Conservation (phyloP, 192 early-diverging fungal genomes). For the Podila clonocystis region DNA sequence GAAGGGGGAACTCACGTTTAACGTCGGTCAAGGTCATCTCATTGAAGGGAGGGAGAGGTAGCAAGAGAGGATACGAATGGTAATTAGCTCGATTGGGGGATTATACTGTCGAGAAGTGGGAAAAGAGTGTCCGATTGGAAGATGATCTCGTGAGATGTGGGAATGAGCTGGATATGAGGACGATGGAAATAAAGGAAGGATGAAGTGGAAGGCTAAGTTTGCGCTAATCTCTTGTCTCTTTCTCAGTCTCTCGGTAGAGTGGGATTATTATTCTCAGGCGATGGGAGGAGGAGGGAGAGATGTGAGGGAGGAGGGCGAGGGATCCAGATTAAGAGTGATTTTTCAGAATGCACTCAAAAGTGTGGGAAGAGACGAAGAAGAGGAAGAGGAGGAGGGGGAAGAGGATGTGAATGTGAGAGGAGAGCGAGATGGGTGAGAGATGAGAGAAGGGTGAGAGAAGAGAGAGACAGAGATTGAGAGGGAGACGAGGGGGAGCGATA, state of each 20-base stretch:
- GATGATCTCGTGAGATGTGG: not conserved
- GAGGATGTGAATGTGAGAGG: not conserved
- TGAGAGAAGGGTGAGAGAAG: no score
- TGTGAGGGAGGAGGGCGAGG: not conserved
- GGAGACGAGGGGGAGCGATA: not conserved
- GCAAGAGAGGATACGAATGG: not conserved
- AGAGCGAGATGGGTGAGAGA: not conserved
- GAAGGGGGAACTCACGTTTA: not conserved
- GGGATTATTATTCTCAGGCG: not conserved
- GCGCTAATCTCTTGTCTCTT: no score
- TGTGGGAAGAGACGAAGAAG: not conserved
- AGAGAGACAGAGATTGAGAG: no score
- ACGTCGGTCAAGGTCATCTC: not conserved
- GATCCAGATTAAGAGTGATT: not conserved
- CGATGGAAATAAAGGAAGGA: not conserved
- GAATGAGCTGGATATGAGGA: not conserved
- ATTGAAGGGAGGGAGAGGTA: not conserved
- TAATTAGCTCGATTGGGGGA: not conserved
- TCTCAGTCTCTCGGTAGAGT: no score
- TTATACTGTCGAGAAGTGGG: not conserved
- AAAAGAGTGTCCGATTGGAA: not conserved
- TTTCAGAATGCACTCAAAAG: not conserved
- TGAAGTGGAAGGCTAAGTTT: not conserved
- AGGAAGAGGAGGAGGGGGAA: no score
- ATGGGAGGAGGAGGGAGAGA: not conserved